Conservation (phyloP, 2,329 filamentous ascomycete genomes). For the Gaeumannomyces sp. region DNA sequence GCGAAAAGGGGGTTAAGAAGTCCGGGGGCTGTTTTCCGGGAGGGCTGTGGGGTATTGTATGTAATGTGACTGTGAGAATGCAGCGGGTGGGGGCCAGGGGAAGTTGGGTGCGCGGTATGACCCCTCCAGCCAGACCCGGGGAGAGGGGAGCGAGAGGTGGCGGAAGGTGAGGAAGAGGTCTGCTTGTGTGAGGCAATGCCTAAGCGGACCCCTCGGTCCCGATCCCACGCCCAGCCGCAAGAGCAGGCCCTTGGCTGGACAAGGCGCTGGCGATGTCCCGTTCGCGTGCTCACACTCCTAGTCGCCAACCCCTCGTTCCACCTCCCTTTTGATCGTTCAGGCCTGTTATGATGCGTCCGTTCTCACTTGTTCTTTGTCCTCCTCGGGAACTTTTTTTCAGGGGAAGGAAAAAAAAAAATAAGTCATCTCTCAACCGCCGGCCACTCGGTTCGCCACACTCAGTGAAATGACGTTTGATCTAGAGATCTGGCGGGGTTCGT, state of each 20-base stretch:
- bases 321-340: not conserved
- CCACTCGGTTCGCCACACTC: not conserved
- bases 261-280: not conserved
- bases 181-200: not conserved
- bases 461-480: not conserved
- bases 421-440: not conserved
- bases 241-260: not conserved
- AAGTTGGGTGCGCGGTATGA: not conserved
- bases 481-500: not conserved
- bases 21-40: not conserved
- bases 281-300: not conserved
- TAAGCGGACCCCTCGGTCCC: not conserved
- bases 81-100: not conserved
- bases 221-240: not conserved
- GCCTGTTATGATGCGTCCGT: not conserved
- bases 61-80: not conserved
- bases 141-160: not conserved
- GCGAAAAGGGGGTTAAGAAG: not conserved
- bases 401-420: not conserved
- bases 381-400: not conserved
- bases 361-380: not conserved
- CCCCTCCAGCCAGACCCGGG: not conserved
- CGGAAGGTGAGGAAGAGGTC: not conserved
- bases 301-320: not conserved
- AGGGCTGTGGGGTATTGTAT: constrained; percentile 1